Evolutionary conservation across 441 rosid species (phyloP), one percentile per base, ranked within the genome.

Genomic region (Mallotus japonicus): DNA sequence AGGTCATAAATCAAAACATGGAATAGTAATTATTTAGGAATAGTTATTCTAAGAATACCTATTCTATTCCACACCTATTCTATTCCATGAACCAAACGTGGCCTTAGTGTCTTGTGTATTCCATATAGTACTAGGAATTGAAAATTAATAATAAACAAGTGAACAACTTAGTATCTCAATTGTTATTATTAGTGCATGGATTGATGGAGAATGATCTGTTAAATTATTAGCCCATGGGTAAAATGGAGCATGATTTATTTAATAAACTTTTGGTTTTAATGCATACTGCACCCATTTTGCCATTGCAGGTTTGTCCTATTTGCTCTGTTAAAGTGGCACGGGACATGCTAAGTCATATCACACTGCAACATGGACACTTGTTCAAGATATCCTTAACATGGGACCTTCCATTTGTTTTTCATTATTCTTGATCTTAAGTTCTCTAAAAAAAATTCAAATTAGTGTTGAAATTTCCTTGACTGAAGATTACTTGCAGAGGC

Each of bases 241-340:
- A 44, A 44, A 37, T 37, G 40, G 58, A 54, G 58, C 8, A 17
- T 16, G 3, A 54, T 67, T 63, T 67, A 15, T 59, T n/a, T 58
- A 13, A 40, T 17, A 61, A 71, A 19, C 34, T 54, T 75, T 67
- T 49, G 40, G 44, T 64, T 37, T 22, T 20, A 42, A 22, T 77
- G 75, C 71, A 73, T 64, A 34, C 13, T 70, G 56, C 62, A 50
- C 73, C 67, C 15, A 49, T 57, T 68, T 75, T 82, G 20, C 40
- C 65, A 60, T 74, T 83, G 78, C 89, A 88, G 92, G 82, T 83
- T 63, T 88, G 90, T 82, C 90, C 92, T 67, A 71, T 86, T 80
- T 86, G 92, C 83, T 78, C 85, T 15, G 79, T 80, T 63, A 84
- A 85, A 78, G 87, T 86, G 64, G 59, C 86, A 28, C 64, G 76